phyloP scores from a whole-genome alignment of 768 basidiomycete species.

The Boletus vinaceobasis region DNA sequence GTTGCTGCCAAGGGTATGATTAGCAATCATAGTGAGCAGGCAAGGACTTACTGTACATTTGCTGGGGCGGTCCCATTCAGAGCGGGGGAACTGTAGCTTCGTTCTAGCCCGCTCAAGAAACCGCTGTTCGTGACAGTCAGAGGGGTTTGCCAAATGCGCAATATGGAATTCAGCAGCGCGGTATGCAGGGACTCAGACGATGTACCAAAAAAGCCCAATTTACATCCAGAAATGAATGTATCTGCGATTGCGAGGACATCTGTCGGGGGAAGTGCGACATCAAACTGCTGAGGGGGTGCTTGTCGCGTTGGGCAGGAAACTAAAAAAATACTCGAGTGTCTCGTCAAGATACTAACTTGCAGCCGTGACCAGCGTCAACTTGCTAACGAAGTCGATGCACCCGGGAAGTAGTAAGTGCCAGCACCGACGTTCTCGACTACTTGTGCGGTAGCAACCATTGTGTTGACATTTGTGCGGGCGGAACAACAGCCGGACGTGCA shows the following conservation, averaged over 20 bases:
- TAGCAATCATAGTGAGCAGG: not conserved
- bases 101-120: conserved; percentile 51
- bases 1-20: conserved; percentile 34
- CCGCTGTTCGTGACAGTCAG: conserved; percentile 64
- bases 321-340: conserved; percentile 72
- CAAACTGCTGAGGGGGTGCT: too few species aligned
- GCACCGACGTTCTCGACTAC: too few species aligned
- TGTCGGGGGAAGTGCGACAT: too few species aligned
- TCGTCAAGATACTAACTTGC: conserved; percentile 50
- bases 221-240: too few species aligned
- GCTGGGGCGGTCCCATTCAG: conserved; percentile 48
- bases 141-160: conserved; percentile 10
- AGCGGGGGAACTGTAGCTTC: conserved; percentile 55
- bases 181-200: too few species aligned
- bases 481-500: too few species aligned
- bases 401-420: too few species aligned
- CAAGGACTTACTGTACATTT: conserved; percentile 37
- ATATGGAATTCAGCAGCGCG: too few species aligned
- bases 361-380: conserved; percentile 37
- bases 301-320: conserved; percentile 50
- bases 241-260: too few species aligned
- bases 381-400: conserved; percentile 50
- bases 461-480: too few species aligned
- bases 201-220: too few species aligned
- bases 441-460: too few species aligned